Conservation (phyloP, 352 stramenopile genomes). For the Globisporangium middletonii region DNA sequence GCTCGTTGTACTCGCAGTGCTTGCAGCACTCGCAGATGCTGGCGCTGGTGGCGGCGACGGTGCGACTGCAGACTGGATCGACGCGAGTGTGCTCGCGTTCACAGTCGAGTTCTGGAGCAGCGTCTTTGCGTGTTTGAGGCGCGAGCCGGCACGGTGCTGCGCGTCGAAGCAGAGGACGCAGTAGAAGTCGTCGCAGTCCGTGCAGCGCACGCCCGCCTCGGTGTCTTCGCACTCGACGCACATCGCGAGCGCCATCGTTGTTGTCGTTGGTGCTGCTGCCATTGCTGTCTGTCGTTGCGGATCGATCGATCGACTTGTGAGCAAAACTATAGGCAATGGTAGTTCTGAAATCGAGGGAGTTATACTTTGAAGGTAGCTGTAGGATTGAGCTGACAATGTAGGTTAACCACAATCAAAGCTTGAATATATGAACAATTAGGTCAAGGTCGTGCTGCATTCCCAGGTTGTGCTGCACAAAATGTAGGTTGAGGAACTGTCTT, state of each 20-base stretch:
- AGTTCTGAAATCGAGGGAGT: too few species aligned
- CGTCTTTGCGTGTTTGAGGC: conserved; percentile 35
- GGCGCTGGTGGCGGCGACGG: not conserved
- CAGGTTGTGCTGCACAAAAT: too few species aligned
- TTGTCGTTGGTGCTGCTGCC: too few species aligned
- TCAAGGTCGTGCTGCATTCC: too few species aligned
- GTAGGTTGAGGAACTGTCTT: too few species aligned
- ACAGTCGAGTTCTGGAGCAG: conserved; percentile 11
- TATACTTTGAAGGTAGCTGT: too few species aligned
- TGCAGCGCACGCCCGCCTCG: conserved; percentile 54
- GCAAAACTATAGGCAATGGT: too few species aligned
- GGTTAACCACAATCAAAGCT: too few species aligned
- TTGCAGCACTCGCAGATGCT: not conserved
- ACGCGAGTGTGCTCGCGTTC: conserved; percentile 12
- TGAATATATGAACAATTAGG: too few species aligned
- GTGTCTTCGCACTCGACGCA: conserved; percentile 87
- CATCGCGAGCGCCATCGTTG: conserved; percentile 19
- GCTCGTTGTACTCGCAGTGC: not conserved
- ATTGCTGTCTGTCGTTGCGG: too few species aligned
- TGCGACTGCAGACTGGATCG: conserved; percentile 2
- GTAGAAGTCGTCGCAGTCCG: conserved; percentile 66
- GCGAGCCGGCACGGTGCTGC: conserved; percentile 60
- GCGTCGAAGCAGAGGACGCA: conserved; percentile 72
- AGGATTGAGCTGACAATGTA: too few species aligned
- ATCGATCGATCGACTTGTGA: too few species aligned